Percentiles rank a stretch among this genome's conserved stretches.
Conservation (phyloP, 2,329 filamentous ascomycete species). For the Colletotrichum musicola region DNA sequence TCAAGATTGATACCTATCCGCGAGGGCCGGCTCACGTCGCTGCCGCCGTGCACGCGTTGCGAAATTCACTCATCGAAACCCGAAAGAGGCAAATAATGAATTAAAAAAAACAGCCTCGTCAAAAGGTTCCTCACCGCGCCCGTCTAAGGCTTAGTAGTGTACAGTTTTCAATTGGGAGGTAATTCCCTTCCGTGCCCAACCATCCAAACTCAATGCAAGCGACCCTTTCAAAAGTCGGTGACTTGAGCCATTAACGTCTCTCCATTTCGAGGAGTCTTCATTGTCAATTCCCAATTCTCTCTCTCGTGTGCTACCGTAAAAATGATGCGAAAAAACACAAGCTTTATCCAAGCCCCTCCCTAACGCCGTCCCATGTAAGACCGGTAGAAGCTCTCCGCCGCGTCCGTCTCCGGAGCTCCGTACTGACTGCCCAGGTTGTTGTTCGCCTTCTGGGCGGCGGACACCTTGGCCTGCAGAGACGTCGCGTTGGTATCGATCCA, state of each 20-base stretch:
- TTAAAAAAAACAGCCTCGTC: conserved; percentile 17
- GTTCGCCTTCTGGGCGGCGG: conserved; percentile 83
- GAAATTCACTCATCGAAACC: conserved; percentile 10
- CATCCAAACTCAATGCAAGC: conserved; percentile 37
- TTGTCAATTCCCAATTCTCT: conserved; percentile 34
- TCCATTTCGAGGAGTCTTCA: conserved; percentile 4
- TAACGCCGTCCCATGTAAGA: conserved; percentile 84
- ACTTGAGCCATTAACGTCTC: conserved; percentile 15
- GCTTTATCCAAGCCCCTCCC: conserved; percentile 43
- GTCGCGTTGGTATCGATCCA: conserved; percentile 91
- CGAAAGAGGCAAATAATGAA: conserved; percentile 20
- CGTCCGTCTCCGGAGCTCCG: conserved; percentile 74
- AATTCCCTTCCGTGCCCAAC: conserved; percentile 14
- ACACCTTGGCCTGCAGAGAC: conserved; percentile 84
- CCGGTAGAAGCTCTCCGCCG: conserved; percentile 89
- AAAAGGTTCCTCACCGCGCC: conserved; percentile 31
- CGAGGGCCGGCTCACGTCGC: conserved; percentile 12
- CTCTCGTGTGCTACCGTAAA: conserved; percentile 42
- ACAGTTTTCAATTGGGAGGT: conserved; percentile 51
- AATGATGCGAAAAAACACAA: conserved; percentile 14
- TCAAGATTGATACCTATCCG: conserved; percentile 28
- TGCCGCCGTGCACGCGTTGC: background rate
- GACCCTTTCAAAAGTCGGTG: conserved; percentile 6
- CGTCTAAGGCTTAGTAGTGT: conserved; percentile 50
- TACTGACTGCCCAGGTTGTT: conserved; percentile 70